Evolutionary conservation across 169 alveolate species (phyloP).

Genomic region (Plasmodium berghei): DNA sequence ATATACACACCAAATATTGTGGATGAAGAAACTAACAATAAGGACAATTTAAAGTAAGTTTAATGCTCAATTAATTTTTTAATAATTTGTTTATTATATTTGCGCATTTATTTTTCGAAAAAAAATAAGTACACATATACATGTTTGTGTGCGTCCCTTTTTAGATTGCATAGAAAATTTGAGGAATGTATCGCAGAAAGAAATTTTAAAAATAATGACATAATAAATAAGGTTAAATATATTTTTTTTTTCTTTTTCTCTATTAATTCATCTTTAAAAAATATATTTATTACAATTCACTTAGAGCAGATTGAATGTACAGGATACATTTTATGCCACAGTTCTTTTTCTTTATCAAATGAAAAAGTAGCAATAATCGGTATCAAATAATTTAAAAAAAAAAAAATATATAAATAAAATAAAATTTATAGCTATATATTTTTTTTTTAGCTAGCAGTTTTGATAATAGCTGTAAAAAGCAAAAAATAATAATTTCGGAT

Average conservation of each 20-base stretch:
- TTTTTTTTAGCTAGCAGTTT: constrained; percentile 39
- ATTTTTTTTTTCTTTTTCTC: background rate
- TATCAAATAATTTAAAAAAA: background rate
- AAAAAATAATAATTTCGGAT: constrained; percentile 63
- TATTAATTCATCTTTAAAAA: background rate
- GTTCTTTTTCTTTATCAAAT: constrained; percentile 57
- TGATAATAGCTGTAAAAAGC: constrained; percentile 36
- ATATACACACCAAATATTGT: constrained; percentile 24
- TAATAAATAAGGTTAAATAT: constrained; percentile 43
- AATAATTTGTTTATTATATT: background rate
- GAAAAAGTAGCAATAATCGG: constrained; percentile 63
- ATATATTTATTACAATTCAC: constrained; percentile 4
- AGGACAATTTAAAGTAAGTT: constrained; percentile 10
- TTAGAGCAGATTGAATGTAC: constrained; percentile 53
- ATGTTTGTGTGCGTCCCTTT: background rate
- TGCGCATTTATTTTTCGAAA: background rate
- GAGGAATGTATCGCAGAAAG: constrained; percentile 25
- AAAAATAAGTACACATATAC: background rate
- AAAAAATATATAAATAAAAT: background rate
- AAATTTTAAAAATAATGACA: constrained; percentile 32
- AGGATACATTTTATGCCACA: constrained; percentile 39
- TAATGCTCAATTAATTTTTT: background rate
- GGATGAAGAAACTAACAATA: constrained; percentile 15
- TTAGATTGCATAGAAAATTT: constrained; percentile 10
- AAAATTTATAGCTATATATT: background rate